Evolutionary conservation across 1,284 basidiomycete species (phyloP).

Genomic region (Cutaneotrichosporon cavernicola): DNA sequence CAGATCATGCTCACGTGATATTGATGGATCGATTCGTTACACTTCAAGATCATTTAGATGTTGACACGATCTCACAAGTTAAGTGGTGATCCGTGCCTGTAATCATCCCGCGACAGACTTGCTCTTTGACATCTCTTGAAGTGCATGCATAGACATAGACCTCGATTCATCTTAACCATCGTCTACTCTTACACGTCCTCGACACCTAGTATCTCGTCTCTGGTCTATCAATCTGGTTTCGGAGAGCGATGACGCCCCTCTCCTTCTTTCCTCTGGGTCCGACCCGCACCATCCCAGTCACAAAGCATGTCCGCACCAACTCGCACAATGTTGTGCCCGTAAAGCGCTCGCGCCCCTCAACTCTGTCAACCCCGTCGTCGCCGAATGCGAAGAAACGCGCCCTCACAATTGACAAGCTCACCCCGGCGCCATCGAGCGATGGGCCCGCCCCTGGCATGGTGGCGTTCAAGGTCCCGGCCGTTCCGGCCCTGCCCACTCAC

Average conservation of each 20-base stretch:
- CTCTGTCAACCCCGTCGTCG: neutral
- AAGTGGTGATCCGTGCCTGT: neutral
- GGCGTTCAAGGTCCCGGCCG: conserved; percentile 29
- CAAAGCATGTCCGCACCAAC: conserved; percentile 9
- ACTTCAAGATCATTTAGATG: neutral
- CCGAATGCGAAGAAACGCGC: neutral
- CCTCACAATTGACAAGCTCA: conserved; percentile 14
- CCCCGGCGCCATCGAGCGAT: conserved; percentile 31
- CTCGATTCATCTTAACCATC: neutral
- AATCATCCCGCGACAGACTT: neutral
- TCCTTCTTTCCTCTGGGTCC: conserved; percentile 21
- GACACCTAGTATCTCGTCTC: neutral
- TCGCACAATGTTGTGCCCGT: neutral
- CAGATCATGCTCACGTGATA: conserved; percentile 1
- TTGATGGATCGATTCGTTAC: conserved; percentile 4
- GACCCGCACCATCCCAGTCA: conserved; percentile 9
- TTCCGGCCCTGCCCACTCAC: conserved; percentile 22
- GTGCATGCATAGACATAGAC: neutral
- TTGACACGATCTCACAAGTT: neutral
- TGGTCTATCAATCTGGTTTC: neutral
- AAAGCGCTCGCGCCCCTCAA: conserved; percentile 9
- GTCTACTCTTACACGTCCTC: neutral
- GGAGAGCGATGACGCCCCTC: conserved; percentile 4
- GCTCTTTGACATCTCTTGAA: neutral
- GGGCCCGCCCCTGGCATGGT: conserved; percentile 11